Evolutionary conservation across 2,329 filamentous ascomycete genomes (phyloP).

Genomic region (Diaporthe sp.): DNA sequence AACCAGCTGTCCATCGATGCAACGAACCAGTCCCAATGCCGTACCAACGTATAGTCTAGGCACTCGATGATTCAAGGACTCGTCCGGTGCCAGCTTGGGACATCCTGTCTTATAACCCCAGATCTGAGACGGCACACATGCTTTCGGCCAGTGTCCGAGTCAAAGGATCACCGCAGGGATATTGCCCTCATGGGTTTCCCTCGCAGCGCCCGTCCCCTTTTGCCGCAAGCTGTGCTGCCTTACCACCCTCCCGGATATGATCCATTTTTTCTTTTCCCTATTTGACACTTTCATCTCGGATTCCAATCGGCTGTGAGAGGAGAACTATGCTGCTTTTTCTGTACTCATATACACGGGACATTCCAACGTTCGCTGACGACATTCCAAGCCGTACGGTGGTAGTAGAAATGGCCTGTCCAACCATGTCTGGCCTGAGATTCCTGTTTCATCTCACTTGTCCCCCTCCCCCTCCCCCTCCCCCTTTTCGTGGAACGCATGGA

Average conservation of each 20-base stretch:
- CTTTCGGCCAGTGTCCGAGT: slow-evolving; percentile 30
- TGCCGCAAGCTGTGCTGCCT: background rate
- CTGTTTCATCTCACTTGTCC: slow-evolving; percentile 20
- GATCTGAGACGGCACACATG: slow-evolving; percentile 18
- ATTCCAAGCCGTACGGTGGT: background rate
- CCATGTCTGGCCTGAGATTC: slow-evolving; percentile 12
- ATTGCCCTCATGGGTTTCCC: background rate
- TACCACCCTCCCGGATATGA: slow-evolving; percentile 7
- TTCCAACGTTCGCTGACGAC: background rate
- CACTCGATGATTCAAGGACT: background rate
- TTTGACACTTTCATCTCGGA: slow-evolving; percentile 31
- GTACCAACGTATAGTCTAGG: background rate
- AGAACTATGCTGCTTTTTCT: slow-evolving; percentile 17
- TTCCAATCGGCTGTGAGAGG: slow-evolving; percentile 32
- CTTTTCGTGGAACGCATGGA: slow-evolving; percentile 20
- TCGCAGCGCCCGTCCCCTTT: background rate
- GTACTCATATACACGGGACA: slow-evolving; percentile 35
- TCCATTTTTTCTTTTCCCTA: background rate
- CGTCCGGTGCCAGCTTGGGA: slow-evolving; percentile 13
- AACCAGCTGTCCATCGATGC: background rate
- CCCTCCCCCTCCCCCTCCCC: background rate
- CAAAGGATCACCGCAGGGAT: slow-evolving; percentile 23
- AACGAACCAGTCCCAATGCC: background rate
- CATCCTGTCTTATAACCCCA: slow-evolving; percentile 22
- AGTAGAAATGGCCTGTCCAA: background rate